Conservation (phyloP, 129 eudicot species). For the Escallonia herrerae region DNA sequence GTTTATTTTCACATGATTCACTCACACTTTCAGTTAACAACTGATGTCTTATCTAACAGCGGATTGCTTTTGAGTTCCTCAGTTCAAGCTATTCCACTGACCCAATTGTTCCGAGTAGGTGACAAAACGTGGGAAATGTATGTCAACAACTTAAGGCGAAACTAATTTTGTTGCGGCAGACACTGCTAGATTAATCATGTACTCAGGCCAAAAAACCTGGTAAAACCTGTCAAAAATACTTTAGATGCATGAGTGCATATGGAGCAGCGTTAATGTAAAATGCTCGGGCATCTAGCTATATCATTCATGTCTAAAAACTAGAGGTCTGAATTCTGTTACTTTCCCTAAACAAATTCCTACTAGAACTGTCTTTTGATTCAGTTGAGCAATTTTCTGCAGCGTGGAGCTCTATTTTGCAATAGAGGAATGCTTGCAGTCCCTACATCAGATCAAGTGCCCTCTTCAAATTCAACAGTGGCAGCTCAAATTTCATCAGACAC, state of each 20-base stretch:
- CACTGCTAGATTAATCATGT: no score
- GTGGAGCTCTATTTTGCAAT: conserved; percentile 1
- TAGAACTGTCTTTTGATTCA: background rate
- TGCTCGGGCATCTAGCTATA: background rate
- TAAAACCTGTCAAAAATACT: background rate
- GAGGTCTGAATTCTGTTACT: background rate
- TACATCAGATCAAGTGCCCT: conserved; percentile 2
- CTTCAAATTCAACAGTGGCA: background rate
- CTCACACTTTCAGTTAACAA: no score
- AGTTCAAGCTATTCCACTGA: no score
- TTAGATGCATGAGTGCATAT: background rate
- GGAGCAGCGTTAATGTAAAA: background rate
- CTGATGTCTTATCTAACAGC: no score
- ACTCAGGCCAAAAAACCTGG: background rate
- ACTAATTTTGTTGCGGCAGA: no score
- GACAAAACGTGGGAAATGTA: no score
- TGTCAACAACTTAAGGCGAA: no score
- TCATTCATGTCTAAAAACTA: no score
- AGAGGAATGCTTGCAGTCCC: background rate
- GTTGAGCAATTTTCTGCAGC: conserved; percentile 7
- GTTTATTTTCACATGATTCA: no score
- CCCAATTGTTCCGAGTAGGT: no score
- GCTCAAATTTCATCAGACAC: conserved; percentile 1
- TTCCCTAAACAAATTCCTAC: no score
- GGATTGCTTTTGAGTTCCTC: no score